A percentile compares a stretch with the other conserved stretches of the same genome.
Evolutionary conservation across 106 monocot species (phyloP).

Genomic region (Amphibolis antarctica): DNA sequence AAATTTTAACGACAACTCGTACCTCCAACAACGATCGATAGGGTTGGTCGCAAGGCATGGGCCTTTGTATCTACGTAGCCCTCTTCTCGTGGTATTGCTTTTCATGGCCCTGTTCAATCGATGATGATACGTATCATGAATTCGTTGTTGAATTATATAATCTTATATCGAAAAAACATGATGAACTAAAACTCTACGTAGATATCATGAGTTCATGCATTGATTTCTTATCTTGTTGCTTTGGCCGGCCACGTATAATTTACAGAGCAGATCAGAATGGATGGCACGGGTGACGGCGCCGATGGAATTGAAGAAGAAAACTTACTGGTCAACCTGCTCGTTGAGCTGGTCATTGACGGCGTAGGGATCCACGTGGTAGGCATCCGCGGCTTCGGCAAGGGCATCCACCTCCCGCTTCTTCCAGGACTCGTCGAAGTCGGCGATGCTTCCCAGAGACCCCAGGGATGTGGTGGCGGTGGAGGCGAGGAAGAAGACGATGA

Average conservation of each 20-base stretch:
- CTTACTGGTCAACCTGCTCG: slow-evolving; percentile 18
- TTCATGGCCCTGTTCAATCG: slow-evolving; percentile 2
- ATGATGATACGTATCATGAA: not conserved
- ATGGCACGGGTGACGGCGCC: no score
- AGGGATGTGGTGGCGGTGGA: not conserved
- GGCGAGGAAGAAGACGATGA: not conserved
- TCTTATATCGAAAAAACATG: no score
- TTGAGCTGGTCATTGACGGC: slow-evolving; percentile 18
- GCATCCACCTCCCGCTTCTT: slow-evolving; percentile 19
- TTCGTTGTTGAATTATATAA: no score
- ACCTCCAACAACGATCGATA: slow-evolving; percentile 66
- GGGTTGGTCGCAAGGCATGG: slow-evolving; percentile 45
- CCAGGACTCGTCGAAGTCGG: slow-evolving; percentile 44
- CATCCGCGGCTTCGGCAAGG: not conserved
- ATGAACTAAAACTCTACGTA: no score
- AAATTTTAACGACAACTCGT: slow-evolving; percentile 1
- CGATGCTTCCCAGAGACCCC: slow-evolving; percentile 8
- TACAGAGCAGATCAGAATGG: no score
- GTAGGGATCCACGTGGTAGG: slow-evolving; percentile 21
- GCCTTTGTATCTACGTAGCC: slow-evolving; percentile 6
- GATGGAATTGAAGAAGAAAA: not conserved
- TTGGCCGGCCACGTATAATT: no score
- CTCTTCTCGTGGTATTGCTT: slow-evolving; percentile 25
- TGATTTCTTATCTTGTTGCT: no score
- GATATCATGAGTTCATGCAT: no score